Evolutionary conservation across 495 filamentous ascomycete genomes (phyloP).

Genomic region (Aspergillus avenaceus): DNA sequence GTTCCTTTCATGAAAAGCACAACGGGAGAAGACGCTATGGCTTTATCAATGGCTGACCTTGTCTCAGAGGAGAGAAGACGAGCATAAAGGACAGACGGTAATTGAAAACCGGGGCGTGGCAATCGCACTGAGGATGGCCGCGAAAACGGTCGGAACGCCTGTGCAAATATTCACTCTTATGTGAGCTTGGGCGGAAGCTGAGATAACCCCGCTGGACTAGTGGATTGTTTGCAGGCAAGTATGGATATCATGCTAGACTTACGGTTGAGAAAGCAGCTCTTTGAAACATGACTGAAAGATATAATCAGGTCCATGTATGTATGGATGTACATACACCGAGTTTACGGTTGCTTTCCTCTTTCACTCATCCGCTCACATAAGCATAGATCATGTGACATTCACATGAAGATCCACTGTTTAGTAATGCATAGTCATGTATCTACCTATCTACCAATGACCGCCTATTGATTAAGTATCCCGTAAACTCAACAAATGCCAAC

Average conservation of each 20-base stretch:
- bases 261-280: slow-evolving; percentile 32
- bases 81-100: slow-evolving; percentile 35
- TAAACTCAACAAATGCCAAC: no score
- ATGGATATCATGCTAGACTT: not conserved
- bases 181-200: not conserved
- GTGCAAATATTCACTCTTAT: slow-evolving; percentile 1
- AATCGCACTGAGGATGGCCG: slow-evolving; percentile 26
- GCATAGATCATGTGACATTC: no score
- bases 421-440: no score
- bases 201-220: no score
- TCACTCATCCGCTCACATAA: no score
- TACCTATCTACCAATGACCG: no score
- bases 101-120: slow-evolving; percentile 20
- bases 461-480: no score
- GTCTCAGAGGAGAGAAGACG: slow-evolving; percentile 77
- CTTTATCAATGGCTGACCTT: slow-evolving; percentile 77
- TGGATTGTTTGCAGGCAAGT: not conserved
- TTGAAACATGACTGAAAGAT: slow-evolving; percentile 37
- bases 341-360: no score
- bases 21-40: slow-evolving; percentile 77
- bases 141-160: slow-evolving; percentile 37
- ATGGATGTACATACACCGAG: no score
- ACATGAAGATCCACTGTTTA: no score
- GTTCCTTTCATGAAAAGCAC: slow-evolving; percentile 99
- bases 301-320: no score